Evolutionary conservation across 495 filamentous ascomycete genomes (phyloP), one percentile per base, ranked within the genome.

Genomic region (Ramalina peruviana): DNA sequence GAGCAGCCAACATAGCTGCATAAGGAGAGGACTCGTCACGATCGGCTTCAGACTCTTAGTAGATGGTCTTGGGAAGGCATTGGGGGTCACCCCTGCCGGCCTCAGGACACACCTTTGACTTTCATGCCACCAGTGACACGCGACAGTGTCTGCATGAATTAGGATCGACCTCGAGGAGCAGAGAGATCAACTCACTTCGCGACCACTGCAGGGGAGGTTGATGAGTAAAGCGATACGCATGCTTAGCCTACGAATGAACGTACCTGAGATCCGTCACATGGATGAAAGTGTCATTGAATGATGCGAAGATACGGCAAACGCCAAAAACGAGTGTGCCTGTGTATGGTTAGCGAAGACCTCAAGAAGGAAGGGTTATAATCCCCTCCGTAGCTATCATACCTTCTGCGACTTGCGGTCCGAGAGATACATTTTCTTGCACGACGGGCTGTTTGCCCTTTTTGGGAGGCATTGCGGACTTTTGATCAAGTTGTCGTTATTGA

Each of bases 71-170:
- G n/a, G 45, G 45, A 48, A 48, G 45, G 45, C 45, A 36, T 16
- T 48, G 45, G 45, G 45, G 17, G 37, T 48, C 45, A 48, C 45
- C 45, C 45, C 45, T 48, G 45, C 45, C 45, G 33, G 16, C 45
- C 36, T 48, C 26, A 37, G 26, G n/a, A 48, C 45, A 36, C 45
- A 48, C 45, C 45, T 48, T 99, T 99, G 78, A 99, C 92, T 79
- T 99, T 99, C 92, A 97, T 97, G 67, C 92, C 92, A 72, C 92
- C 92, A 61, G 92, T 99, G 53, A 99, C 88, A 83, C 92, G 88
- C 80, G 77, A 81, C 73, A 99, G 90, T 73, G 92, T 99, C 45
- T 48, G 37, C n/a, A 17, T 36, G n/a, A 10, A 10, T 17, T 37
- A 17, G 37, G 30, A 37, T 17, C 26, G 4, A 36, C 9, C 9